Evolutionary conservation across 306 rosid genomes (phyloP).

Genomic region (Calophaca sinica): DNA sequence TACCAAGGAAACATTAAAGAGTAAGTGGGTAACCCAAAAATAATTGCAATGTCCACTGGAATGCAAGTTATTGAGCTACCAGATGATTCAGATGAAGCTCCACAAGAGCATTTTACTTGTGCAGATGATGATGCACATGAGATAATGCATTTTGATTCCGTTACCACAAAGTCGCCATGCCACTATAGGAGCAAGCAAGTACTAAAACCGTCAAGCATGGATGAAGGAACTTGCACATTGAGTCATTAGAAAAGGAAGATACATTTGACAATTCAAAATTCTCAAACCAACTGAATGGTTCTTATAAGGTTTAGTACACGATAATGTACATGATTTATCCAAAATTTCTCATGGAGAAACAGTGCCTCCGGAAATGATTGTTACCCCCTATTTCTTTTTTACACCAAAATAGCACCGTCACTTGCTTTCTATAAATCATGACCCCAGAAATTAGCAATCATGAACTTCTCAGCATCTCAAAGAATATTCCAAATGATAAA

Average conservation of each 20-base stretch:
- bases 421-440: slow-evolving; percentile 24
- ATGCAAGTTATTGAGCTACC: background rate
- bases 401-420: slow-evolving; percentile 16
- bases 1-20: too few species aligned
- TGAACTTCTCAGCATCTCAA: slow-evolving; percentile 14
- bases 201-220: too few species aligned
- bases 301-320: slow-evolving; percentile 7
- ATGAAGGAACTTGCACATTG: background rate
- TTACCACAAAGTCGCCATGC: too few species aligned
- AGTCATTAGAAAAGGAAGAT: background rate
- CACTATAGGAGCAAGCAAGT: too few species aligned
- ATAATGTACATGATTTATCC: background rate
- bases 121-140: too few species aligned
- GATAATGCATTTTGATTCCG: too few species aligned
- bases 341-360: slow-evolving; percentile 16
- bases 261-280: background rate
- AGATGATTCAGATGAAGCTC: background rate
- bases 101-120: background rate
- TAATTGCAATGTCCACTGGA: too few species aligned
- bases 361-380: background rate
- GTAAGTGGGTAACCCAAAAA: too few species aligned
- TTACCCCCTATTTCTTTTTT: background rate
- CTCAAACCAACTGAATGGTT: slow-evolving; percentile 28
- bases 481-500: slow-evolving; percentile 33
- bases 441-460: background rate